Evolutionary conservation across 768 basidiomycete species (phyloP), one percentile per base, ranked within the genome.

Genomic region (Amanita rimosa): DNA sequence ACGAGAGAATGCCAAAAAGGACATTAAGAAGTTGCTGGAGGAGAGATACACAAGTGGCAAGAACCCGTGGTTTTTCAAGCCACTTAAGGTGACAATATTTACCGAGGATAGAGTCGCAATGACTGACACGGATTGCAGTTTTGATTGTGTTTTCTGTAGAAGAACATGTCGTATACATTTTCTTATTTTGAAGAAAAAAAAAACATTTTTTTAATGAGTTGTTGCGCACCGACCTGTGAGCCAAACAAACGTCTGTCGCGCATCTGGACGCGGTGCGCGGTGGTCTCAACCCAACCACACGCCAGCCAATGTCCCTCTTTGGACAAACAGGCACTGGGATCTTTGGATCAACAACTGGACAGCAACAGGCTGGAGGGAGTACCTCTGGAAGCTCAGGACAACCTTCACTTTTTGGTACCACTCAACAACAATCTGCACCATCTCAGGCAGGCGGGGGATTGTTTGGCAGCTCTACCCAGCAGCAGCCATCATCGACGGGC

Each of bases 1-100:
- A 66, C 83, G 95, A 55, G 90, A 93, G 72, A 81, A 93, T 57
- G 79, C 91, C 42, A 96, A 95, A 74, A 97, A 97, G 79, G 81
- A 73, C 57, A 80, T 98, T 67, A 97, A 96, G 81, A 96, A 95
- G 72, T 65, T 89, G 65, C 70, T 99, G 47, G 96, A 98, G 80
- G 94, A 98, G 62, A 77, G 94, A 52, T 96, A 98, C 80, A 75
- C 75, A 43, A 69, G 73, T 45, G 96, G 96, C 52, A 94, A 95
- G 81, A 97, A 96, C 82, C 83, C 83, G 68, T 98, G 94, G 94
- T 97, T 94, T 79, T 94, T 93, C 83, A 76, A 81, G 54, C 64
- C 84, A 48, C 81, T 92, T 55, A 81, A 82, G 64, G 89, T 91
- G 74, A 65, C 73, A 65, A 29, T 17, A 19, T 34, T 13, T 13